Evolutionary conservation across 2,329 filamentous ascomycete genomes (phyloP), one percentile per base, ranked within the genome.

Genomic region (Curvularia eragrostidis): DNA sequence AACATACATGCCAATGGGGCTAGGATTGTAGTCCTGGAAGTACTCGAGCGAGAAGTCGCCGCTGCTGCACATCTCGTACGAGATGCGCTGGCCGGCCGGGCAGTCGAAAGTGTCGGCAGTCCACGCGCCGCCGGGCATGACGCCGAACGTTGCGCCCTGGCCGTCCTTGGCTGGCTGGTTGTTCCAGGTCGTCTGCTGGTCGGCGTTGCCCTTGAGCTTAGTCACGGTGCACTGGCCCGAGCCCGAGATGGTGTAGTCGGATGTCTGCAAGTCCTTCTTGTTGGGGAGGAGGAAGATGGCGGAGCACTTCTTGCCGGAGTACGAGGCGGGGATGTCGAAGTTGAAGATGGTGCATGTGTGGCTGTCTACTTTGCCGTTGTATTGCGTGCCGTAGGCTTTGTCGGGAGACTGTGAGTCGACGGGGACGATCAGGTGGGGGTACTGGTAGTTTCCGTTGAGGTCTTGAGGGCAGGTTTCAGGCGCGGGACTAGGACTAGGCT

Each of bases 221-320:
- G 77, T 75, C 69, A 89, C 84, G 59, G 82, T 77, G 53, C 88
- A 75, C 43, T 76, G 76, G 39, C 86, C 87, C 18, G 80, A 76
- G 23, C 86, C 81, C 24, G 78, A 83, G 68, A 83, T 85, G 19
- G 77, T 82, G 75, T 80, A 89, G 10, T 80, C 79, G 0, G 86
- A 87, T 1, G 86, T 87, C 74, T 85, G 75, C n/a, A 89, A 83
- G 32, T 87, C 75, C 15, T 79, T 67, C 60, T 85, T 74, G 49
- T 78, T 64, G 10, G 89, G 88, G 76, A 90, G 84, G 43, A 89
- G 79, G 83, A 91, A 91, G 55, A 87, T 78, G 8, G 90, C 78
- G 54, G 81, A 83, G 78, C 88, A 91, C 6, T 77, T 84, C 76
- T 85, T 85, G 64, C 84, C 85, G 8, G 78, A 65, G 65, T 85